These are phyloP conservation scores for Fusarium caatingaense DNA, from an alignment of 2,329 filamentous ascomycete genomes.

Conservation along the genomic window DNA sequence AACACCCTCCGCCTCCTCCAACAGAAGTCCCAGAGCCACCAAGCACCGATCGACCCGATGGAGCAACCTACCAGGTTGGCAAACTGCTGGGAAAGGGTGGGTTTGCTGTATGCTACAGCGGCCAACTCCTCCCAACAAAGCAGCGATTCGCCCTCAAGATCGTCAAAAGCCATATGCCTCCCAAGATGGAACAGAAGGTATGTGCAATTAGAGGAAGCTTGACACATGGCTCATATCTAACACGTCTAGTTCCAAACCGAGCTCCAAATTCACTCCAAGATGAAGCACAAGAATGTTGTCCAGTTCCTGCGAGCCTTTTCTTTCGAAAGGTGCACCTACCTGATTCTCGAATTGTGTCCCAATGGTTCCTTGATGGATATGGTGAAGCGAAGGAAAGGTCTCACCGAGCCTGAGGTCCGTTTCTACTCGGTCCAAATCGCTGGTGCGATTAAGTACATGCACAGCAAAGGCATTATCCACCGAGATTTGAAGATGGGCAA, in stretches of 20 bases:
- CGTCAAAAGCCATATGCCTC: slow-evolving; percentile 83
- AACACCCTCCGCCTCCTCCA: slow-evolving; percentile 74
- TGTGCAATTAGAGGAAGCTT: slow-evolving; percentile 15
- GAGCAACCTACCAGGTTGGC: slow-evolving; percentile 78
- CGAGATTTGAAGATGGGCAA: slow-evolving; percentile 98
- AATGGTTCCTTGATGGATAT: slow-evolving; percentile 98
- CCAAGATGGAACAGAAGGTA: slow-evolving; percentile 88
- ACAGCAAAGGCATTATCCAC: slow-evolving; percentile 94
- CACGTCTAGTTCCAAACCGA: slow-evolving; percentile 75
- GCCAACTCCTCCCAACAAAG: slow-evolving; percentile 72
- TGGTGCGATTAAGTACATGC: slow-evolving; percentile 97
- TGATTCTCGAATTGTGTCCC: slow-evolving; percentile 92
- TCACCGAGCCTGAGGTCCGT: slow-evolving; percentile 93
- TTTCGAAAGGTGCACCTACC: slow-evolving; percentile 88
- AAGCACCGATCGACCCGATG: slow-evolving; percentile 75
- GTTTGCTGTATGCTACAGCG: slow-evolving; percentile 84
- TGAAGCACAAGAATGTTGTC: slow-evolving; percentile 95
- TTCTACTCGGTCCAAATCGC: slow-evolving; percentile 95
- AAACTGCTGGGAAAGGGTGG: slow-evolving; percentile 82
- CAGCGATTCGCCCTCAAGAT: slow-evolving; percentile 83
- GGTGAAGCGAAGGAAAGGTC: slow-evolving; percentile 89
- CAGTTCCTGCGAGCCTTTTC: slow-evolving; percentile 95
- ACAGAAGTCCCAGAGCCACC: slow-evolving; percentile 69
- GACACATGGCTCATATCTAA: slow-evolving; percentile 27
- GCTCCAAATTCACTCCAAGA: slow-evolving; percentile 97